These are phyloP conservation scores for Mucor indicus DNA, from an alignment of 371 early-diverging fungal genomes.

Conservation along the genomic window DNA sequence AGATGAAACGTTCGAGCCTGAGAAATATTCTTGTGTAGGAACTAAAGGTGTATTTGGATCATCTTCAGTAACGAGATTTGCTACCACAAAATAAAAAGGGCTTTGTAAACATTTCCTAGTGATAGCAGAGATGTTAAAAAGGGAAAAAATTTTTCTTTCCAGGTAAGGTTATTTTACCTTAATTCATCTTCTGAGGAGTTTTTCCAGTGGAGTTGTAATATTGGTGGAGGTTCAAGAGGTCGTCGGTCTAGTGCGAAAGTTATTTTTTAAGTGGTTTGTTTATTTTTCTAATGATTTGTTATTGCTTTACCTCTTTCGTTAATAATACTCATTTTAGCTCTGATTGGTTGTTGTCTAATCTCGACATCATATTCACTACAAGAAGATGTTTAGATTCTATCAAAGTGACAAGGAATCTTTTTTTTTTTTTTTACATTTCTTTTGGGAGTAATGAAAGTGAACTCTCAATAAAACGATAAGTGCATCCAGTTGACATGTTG, in stretches of 20 bases:
- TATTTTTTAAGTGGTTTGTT: not conserved
- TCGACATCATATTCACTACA: constrained; percentile 6
- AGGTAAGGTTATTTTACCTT: constrained; percentile 26
- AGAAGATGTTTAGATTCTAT: not conserved
- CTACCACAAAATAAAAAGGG: constrained; percentile 47
- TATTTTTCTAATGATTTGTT: no score
- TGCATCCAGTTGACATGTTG: constrained; percentile 21
- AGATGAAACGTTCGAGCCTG: constrained; percentile 83
- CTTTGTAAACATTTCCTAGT: constrained; percentile 47
- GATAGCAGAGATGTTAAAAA: not conserved
- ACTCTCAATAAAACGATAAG: constrained; percentile 44
- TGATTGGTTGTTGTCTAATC: constrained; percentile 25
- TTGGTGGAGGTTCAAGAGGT: constrained; percentile 50
- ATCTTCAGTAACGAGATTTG: constrained; percentile 31
- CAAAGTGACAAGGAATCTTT: not conserved
- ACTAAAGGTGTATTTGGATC: constrained; percentile 9
- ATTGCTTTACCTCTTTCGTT: constrained; percentile 36
- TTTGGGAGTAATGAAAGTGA: constrained; percentile 29
- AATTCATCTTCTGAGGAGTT: constrained; percentile 33
- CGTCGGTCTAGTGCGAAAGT: constrained; percentile 29
- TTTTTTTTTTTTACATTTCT: constrained; percentile 24
- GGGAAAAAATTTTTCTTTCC: not conserved
- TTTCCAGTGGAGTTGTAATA: constrained; percentile 39
- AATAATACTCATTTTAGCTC: constrained; percentile 18
- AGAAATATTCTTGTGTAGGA: constrained; percentile 21